These are phyloP conservation scores for Tephrocybe sp. DNA, from an alignment of 768 basidiomycete genomes.

Conservation along the genomic window DNA sequence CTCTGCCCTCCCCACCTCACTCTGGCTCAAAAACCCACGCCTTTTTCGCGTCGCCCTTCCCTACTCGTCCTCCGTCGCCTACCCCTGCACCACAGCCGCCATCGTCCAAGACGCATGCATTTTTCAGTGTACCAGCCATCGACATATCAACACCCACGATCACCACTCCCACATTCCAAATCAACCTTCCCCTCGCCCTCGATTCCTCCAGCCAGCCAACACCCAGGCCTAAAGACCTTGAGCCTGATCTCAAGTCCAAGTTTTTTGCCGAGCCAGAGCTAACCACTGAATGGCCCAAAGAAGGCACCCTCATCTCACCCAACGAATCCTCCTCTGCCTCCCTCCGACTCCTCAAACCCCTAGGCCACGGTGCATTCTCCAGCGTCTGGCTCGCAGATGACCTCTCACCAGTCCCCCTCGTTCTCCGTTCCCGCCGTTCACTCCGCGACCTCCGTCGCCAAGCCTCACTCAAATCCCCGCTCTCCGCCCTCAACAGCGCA, in stretches of 20 bases:
- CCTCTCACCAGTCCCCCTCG: constrained; percentile 44
- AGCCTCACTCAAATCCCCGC: constrained; percentile 14
- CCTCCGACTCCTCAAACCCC: constrained; percentile 48
- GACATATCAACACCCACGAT: constrained; percentile 18
- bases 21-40: constrained; percentile 45
- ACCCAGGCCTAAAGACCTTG: constrained; percentile 16
- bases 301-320: constrained; percentile 9
- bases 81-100: constrained; percentile 20
- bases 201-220: constrained; percentile 11
- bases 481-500: background rate
- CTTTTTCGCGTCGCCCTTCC: constrained; percentile 47
- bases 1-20: constrained; percentile 27
- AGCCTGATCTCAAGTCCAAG: constrained; percentile 4
- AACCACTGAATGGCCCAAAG: too few relatives aligned
- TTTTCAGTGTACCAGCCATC: constrained; percentile 11
- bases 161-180: background rate
- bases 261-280: too few relatives aligned
- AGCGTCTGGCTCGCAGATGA: constrained; percentile 74
- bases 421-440: constrained; percentile 39
- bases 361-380: constrained; percentile 77
- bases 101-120: constrained; percentile 12
- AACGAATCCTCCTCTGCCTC: constrained; percentile 23
- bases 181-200: too few relatives aligned
- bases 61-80: constrained; percentile 36
- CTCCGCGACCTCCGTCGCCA: constrained; percentile 37